These are phyloP conservation scores for Amanita rimosa DNA, from an alignment of 768 basidiomycete species.

Conservation along the genomic window DNA sequence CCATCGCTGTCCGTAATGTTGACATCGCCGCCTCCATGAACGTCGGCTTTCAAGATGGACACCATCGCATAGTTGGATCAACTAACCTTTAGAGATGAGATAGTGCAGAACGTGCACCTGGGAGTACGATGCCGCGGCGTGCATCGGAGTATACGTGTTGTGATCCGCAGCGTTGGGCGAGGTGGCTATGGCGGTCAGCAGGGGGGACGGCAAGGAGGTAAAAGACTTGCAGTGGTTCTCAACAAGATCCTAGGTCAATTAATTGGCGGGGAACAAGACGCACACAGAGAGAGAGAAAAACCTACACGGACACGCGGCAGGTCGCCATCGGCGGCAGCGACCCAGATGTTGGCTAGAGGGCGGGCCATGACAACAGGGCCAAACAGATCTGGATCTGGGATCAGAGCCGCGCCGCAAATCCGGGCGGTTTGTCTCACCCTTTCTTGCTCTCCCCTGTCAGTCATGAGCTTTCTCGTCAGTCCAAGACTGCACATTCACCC, in stretches of 20 bases:
- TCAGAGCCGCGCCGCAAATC: conserved; percentile 8
- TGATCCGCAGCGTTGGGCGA: conserved; percentile 64
- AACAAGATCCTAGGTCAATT: conserved; percentile 38
- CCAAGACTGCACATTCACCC: conserved; percentile 7
- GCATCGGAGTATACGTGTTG: conserved; percentile 82
- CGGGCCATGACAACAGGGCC: conserved; percentile 11
- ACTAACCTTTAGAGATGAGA: conserved; percentile 57
- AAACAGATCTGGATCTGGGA: conserved; percentile 21
- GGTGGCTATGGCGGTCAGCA: conserved; percentile 32
- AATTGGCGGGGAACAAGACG: conserved; percentile 4
- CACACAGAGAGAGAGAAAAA: conserved; percentile 2
- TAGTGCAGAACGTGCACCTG: conserved; percentile 69
- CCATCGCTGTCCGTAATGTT: conserved; percentile 81
- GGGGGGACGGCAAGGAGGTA: conserved; percentile 13
- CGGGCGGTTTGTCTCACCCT: conserved; percentile 9
- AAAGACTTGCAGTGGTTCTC: conserved; percentile 41
- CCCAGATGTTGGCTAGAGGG: conserved; percentile 68
- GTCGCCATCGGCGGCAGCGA: conserved; percentile 89
- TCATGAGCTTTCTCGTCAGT: conserved; percentile 16
- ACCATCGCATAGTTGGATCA: conserved; percentile 1
- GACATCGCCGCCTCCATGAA: conserved; percentile 62
- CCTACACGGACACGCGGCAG: conserved; percentile 61
- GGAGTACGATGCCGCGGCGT: conserved; percentile 90
- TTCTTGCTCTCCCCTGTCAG: conserved; percentile 8
- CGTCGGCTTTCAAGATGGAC: conserved; percentile 7